Evolutionary conservation across 2,329 filamentous ascomycete genomes (phyloP).

Genomic region (Fonsecaea multimorphosa): DNA sequence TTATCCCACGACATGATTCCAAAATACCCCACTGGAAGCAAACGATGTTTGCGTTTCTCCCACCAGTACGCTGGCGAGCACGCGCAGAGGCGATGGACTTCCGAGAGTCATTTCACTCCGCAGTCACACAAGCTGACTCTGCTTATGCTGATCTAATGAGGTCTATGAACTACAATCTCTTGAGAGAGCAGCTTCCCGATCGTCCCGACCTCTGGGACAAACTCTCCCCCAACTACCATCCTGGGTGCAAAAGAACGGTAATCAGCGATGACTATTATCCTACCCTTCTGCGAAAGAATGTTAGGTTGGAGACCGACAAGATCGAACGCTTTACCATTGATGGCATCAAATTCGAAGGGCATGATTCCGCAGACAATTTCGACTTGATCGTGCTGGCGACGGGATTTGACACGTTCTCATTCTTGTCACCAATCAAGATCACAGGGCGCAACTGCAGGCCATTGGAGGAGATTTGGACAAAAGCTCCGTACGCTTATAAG

Average conservation of each 20-base stretch:
- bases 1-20: conserved; percentile 60
- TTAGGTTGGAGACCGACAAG: conserved; percentile 56
- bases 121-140: conserved; percentile 50
- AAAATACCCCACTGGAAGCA: conserved; percentile 52
- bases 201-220: conserved; percentile 59
- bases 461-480: conserved; percentile 59
- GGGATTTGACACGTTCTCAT: conserved; percentile 64
- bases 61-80: conserved; percentile 57
- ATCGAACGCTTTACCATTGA: conserved; percentile 56
- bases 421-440: conserved; percentile 63
- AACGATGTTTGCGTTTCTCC: conserved; percentile 56
- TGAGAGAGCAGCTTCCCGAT: conserved; percentile 56
- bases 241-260: conserved; percentile 54
- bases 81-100: conserved; percentile 50
- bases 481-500: conserved; percentile 58
- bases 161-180: conserved; percentile 44
- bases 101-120: conserved; percentile 54
- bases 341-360: conserved; percentile 55
- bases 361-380: conserved; percentile 51
- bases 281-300: conserved; percentile 54
- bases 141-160: conserved; percentile 51
- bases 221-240: conserved; percentile 60
- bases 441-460: conserved; percentile 53
- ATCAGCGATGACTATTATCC: conserved; percentile 64
- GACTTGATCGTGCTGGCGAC: conserved; percentile 66